These are phyloP conservation scores for Helicocarpus griseus DNA, from an alignment of 2,329 filamentous ascomycete genomes.

Conservation along the genomic window DNA sequence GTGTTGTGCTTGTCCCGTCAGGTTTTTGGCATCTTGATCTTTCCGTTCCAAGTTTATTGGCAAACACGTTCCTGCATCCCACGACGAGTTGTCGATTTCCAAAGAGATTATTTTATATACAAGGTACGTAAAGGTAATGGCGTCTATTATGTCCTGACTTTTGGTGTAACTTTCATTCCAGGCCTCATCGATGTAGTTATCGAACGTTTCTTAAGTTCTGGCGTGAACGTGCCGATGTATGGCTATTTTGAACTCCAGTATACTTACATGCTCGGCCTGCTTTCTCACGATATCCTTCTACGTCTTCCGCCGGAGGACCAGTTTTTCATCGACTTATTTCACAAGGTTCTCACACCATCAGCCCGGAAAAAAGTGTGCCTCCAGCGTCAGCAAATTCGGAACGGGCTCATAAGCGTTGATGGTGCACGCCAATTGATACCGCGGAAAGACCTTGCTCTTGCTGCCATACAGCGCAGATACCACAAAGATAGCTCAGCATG, in stretches of 20 bases:
- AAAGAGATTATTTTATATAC: neutral
- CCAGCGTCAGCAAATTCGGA: neutral
- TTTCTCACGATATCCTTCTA: neutral
- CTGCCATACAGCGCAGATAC: neutral
- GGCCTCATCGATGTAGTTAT: neutral
- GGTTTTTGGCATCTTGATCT: conserved; percentile 5
- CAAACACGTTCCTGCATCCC: neutral
- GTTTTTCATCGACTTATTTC: conserved; percentile 1
- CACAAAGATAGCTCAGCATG: neutral
- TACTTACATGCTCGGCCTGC: neutral
- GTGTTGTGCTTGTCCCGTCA: conserved; percentile 1
- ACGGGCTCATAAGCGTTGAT: conserved; percentile 2
- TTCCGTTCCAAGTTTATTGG: neutral
- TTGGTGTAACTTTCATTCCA: neutral
- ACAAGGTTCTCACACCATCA: neutral
- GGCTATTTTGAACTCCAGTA: neutral
- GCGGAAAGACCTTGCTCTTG: neutral
- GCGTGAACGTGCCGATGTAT: neutral
- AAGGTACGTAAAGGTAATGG: neutral
- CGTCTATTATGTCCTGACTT: neutral
- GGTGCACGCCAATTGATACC: neutral
- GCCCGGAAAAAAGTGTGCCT: neutral
- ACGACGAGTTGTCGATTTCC: neutral
- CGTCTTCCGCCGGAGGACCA: conserved; percentile 2
- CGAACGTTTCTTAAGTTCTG: neutral